Percentiles rank a stretch among this genome's conserved stretches.
phyloP scores from a whole-genome alignment of 2,329 filamentous ascomycete species.

The Aquanectria penicillioides region DNA sequence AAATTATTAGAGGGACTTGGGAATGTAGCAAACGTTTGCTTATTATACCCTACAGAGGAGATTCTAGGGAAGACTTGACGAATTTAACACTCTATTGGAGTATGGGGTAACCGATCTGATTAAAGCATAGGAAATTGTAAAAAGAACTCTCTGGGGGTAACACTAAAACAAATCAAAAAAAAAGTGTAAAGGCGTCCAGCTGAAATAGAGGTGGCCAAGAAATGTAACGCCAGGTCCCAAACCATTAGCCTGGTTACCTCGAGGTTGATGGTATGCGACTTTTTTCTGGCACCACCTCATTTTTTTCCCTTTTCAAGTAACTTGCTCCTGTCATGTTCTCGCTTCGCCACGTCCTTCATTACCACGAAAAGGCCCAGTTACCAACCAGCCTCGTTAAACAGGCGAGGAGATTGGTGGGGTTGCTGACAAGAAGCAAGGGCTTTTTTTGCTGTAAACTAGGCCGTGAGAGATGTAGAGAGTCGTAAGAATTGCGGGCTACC shows the following conservation, averaged over 20 bases:
- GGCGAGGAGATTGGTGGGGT: slow-evolving; percentile 25
- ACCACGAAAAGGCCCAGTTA: slow-evolving; percentile 30
- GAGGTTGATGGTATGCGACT: slow-evolving; percentile 2
- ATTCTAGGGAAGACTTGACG: slow-evolving; percentile 33
- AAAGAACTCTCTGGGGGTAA: slow-evolving; percentile 45
- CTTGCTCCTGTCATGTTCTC: slow-evolving; percentile 34
- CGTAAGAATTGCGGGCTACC: slow-evolving; percentile 43
- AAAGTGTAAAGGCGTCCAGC: slow-evolving; percentile 39
- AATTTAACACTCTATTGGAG: slow-evolving; percentile 46
- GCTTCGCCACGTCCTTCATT: slow-evolving; percentile 30
- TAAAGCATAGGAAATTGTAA: slow-evolving; percentile 52
- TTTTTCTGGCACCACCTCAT: slow-evolving; percentile 17
- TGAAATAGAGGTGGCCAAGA: slow-evolving; percentile 21
- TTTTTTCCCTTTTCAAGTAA: slow-evolving; percentile 16
- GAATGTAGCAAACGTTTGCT: slow-evolving; percentile 3
- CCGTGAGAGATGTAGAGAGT: slow-evolving; percentile 45
- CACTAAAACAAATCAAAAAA: slow-evolving; percentile 51
- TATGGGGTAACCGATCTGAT: slow-evolving; percentile 48
- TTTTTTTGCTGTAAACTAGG: slow-evolving; percentile 43
- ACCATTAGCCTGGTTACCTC: slow-evolving; percentile 5
- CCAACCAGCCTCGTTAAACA: slow-evolving; percentile 25
- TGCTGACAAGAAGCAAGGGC: slow-evolving; percentile 36
- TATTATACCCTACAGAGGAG: slow-evolving; percentile 31
- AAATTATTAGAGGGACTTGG: no score
- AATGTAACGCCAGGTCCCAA: slow-evolving; percentile 10